Percentiles rank a stretch among this genome's conserved stretches.
These are phyloP conservation scores for Ochromonas danica DNA, from an alignment of 108 stramenopile genomes.

Conservation along the genomic window DNA sequence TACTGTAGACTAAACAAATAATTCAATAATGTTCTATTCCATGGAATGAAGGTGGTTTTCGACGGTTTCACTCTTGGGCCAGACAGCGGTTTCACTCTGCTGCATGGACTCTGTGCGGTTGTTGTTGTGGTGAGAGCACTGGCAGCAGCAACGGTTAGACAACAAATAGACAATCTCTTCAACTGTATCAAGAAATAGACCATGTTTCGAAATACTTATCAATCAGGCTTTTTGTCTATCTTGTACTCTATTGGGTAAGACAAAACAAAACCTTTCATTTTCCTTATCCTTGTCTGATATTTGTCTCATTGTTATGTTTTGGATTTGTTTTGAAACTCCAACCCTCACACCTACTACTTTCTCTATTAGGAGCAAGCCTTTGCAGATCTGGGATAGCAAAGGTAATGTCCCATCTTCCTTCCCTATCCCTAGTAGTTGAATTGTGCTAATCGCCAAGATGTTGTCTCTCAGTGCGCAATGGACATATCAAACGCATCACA, in stretches of 20 bases:
- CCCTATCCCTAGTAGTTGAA: not conserved
- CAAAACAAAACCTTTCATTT: not conserved
- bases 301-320: too few relatives aligned
- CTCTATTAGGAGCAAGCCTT: conserved; percentile 60
- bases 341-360: not conserved
- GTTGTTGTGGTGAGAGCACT: too few relatives aligned
- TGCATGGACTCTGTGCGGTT: too few relatives aligned
- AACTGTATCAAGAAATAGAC: too few relatives aligned
- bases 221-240: conserved; percentile 84
- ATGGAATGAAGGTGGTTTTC: too few relatives aligned
- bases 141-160: too few relatives aligned
- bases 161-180: too few relatives aligned
- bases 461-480: conserved; percentile 63
- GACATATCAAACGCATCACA: conserved; percentile 87
- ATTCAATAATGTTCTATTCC: too few relatives aligned
- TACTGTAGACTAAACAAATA: too few relatives aligned
- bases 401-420: not conserved
- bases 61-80: too few relatives aligned
- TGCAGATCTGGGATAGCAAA: conserved; percentile 82
- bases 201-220: conserved; percentile 89
- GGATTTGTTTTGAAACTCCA: not conserved
- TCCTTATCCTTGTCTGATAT: not conserved
- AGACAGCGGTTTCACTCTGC: too few relatives aligned
- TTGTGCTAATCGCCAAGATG: not conserved
- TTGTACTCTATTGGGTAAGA: conserved; percentile 77